Conservation (phyloP, 2,329 filamentous ascomycete genomes). For the Fusarium odoratissimum region DNA sequence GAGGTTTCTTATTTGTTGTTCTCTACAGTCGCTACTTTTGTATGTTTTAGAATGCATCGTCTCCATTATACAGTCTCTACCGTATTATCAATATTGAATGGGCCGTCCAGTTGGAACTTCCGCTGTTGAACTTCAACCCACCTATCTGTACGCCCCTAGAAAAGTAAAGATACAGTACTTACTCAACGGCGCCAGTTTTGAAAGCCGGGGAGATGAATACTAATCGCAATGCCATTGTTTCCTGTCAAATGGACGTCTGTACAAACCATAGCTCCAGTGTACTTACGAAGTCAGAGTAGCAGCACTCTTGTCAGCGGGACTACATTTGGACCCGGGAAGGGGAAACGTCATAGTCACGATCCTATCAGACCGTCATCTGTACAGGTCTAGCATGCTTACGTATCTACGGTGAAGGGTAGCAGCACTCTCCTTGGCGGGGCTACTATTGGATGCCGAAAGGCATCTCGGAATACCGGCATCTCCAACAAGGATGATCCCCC, state of each 20-base stretch:
- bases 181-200: not conserved
- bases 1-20: not conserved
- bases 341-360: not conserved
- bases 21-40: not conserved
- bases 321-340: not conserved
- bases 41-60: not conserved
- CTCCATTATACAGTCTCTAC: not conserved
- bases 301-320: not conserved
- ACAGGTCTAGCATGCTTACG: not conserved
- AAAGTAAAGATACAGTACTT: fast-evolving
- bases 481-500: not conserved
- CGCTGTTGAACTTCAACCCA: not conserved
- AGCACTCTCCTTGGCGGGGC: not conserved
- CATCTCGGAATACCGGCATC: slow-evolving; percentile 3
- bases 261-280: not conserved
- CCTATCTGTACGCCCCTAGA: not conserved
- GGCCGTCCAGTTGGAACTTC: too few relatives aligned
- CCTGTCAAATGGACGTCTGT: not conserved
- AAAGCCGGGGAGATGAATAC: not conserved
- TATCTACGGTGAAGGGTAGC: not conserved
- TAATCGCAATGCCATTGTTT: not conserved
- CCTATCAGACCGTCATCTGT: too few relatives aligned
- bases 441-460: slow-evolving; percentile 2
- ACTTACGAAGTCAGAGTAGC: not conserved
- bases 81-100: not conserved